Evolutionary conservation across 345 rosid genomes (phyloP).

Genomic region (Gossypium rotundifolium): DNA sequence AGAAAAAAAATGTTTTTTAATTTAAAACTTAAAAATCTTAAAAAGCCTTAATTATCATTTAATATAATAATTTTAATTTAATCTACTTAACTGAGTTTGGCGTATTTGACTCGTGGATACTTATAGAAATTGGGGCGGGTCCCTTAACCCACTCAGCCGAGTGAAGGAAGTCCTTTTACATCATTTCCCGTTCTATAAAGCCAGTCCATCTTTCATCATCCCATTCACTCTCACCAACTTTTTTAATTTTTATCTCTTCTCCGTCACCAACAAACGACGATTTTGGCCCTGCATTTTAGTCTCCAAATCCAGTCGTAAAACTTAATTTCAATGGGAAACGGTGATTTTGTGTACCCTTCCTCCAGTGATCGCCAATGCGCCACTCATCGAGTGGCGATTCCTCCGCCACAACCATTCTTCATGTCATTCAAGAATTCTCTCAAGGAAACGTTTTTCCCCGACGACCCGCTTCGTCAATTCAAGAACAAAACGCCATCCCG

Average conservation of each 20-base stretch:
- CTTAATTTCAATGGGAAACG: conserved; percentile 25
- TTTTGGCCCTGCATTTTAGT: not conserved
- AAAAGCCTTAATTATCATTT: no score
- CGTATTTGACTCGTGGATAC: no score
- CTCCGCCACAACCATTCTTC: conserved; percentile 66
- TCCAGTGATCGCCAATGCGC: not conserved
- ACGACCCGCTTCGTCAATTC: conserved; percentile 77
- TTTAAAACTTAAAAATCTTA: no score
- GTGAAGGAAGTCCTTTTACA: not conserved
- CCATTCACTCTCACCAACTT: conserved; percentile 6
- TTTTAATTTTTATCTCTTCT: not conserved
- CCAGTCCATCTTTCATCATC: not conserved
- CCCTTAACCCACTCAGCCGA: conserved; percentile 1
- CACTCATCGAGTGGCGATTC: conserved; percentile 42
- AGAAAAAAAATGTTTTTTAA: no score
- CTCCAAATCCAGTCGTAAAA: not conserved
- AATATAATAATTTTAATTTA: no score
- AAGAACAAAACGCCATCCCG: conserved; percentile 47
- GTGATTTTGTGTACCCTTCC: conserved; percentile 22
- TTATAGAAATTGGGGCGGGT: not conserved
- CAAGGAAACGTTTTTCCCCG: conserved; percentile 84
- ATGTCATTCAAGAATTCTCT: conserved; percentile 56
- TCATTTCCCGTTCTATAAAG: not conserved
- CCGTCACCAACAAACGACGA: not conserved
- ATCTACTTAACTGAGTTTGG: no score